Evolutionary conservation across 371 early-diverging fungal genomes (phyloP).

Genomic region (Dichotomocladium elegans): DNA sequence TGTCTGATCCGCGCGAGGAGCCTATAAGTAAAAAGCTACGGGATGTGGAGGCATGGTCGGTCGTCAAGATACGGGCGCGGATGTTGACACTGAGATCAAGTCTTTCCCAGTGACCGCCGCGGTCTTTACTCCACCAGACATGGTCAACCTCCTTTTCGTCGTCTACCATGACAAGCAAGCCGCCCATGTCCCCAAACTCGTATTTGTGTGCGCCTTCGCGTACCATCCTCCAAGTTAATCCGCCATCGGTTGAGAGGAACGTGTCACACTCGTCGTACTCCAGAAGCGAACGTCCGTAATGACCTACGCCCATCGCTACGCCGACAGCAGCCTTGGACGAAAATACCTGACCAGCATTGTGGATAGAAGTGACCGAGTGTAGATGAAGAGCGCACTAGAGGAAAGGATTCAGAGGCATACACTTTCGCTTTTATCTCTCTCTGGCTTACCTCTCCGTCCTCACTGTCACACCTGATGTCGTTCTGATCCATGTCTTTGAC

Average conservation of each 20-base stretch:
- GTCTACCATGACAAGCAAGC: constrained; percentile 70
- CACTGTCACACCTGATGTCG: constrained; percentile 27
- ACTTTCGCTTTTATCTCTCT: constrained; percentile 3
- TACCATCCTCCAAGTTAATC: constrained; percentile 78
- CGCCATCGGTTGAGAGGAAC: constrained; percentile 83
- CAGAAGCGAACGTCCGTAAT: constrained; percentile 68
- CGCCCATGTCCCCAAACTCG: constrained; percentile 87
- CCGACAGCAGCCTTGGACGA: constrained; percentile 79
- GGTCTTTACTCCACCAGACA: constrained; percentile 76
- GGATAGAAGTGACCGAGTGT: constrained; percentile 75
- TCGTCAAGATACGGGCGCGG: constrained; percentile 56
- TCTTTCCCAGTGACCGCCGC: constrained; percentile 69
- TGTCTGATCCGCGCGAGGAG: constrained; percentile 23
- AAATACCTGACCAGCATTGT: constrained; percentile 66
- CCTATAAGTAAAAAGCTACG: constrained; percentile 55
- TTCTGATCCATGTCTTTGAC: constrained; percentile 36
- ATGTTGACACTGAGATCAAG: constrained; percentile 41
- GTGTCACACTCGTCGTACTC: constrained; percentile 78
- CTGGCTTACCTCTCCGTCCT: constrained; percentile 22
- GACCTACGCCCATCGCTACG: constrained; percentile 87
- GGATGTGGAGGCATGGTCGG: constrained; percentile 64
- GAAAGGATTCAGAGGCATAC: constrained; percentile 9
- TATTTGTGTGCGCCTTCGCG: constrained; percentile 83
- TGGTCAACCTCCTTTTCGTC: constrained; percentile 68
- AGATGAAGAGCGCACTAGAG: constrained; percentile 75